Evolutionary conservation across 106 monocot species (phyloP).

Genomic region (Phalaenopsis equestris): DNA sequence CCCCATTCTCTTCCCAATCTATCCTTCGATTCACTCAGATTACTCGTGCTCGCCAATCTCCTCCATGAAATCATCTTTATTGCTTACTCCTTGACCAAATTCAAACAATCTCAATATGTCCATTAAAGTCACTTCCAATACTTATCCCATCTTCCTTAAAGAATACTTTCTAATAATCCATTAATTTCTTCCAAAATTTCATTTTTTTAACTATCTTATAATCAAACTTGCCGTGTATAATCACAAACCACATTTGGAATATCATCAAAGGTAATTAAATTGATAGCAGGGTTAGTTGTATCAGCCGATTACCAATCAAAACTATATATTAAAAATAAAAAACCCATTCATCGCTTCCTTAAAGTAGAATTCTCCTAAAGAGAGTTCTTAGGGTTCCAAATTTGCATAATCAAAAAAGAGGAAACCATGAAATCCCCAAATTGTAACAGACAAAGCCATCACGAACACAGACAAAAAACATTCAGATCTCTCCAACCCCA

Average conservation of each 20-base stretch:
- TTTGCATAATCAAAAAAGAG: neutral
- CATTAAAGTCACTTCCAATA: neutral
- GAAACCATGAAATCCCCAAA: neutral
- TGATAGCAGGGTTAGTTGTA: neutral
- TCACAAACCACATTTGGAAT: neutral
- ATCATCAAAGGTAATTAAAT: neutral
- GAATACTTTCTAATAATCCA: neutral
- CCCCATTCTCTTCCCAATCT: too few species aligned
- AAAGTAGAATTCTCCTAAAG: neutral
- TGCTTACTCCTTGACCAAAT: neutral
- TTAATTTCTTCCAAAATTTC: neutral
- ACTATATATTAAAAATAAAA: neutral
- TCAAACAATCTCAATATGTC: neutral
- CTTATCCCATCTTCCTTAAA: neutral
- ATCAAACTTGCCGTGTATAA: neutral
- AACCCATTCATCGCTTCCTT: neutral
- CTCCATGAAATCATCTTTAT: neutral
- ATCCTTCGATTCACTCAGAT: too few species aligned
- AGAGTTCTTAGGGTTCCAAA: neutral
- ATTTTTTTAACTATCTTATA: neutral
- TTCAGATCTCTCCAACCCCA: neutral
- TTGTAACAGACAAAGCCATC: neutral
- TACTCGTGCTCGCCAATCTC: neutral
- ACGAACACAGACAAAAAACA: neutral
- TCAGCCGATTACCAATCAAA: neutral